Percentiles rank a stretch among this genome's conserved stretches.
These are phyloP conservation scores for Nicotiana otophora DNA, from an alignment of 257 asterid genomes.

Conservation along the genomic window DNA sequence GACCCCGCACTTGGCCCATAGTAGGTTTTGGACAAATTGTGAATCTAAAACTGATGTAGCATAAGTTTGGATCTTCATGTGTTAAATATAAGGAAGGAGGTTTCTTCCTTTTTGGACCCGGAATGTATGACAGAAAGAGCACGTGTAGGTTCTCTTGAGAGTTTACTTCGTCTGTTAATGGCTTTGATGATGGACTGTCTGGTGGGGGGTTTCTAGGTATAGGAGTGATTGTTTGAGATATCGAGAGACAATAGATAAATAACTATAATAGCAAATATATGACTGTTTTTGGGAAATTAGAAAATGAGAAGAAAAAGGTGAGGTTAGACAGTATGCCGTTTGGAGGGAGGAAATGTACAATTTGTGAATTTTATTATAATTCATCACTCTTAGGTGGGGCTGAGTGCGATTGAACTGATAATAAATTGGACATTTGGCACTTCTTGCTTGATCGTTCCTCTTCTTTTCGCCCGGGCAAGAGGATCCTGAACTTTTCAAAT, in stretches of 20 bases:
- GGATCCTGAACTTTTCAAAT: background rate
- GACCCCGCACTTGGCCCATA: background rate
- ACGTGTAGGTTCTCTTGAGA: background rate
- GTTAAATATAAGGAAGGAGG: background rate
- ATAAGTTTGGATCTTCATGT: background rate
- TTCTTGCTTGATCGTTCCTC: background rate
- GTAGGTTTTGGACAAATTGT: background rate
- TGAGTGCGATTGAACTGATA: background rate
- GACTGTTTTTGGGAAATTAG: background rate
- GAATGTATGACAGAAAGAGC: background rate
- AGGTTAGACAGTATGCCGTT: background rate
- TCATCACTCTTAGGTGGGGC: background rate
- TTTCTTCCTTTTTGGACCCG: background rate
- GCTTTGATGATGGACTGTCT: background rate
- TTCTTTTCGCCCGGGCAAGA: background rate
- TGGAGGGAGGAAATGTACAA: background rate
- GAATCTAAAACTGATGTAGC: background rate
- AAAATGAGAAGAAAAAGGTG: background rate
- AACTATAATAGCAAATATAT: background rate
- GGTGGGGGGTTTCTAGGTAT: background rate
- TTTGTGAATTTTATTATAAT: background rate
- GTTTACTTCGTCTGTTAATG: background rate
- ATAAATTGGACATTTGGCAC: background rate
- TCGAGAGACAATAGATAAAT: background rate
- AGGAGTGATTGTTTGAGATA: background rate